Evolutionary conservation across 805 yeast species (phyloP).

Genomic region (Yarrowia yakushimensis): DNA sequence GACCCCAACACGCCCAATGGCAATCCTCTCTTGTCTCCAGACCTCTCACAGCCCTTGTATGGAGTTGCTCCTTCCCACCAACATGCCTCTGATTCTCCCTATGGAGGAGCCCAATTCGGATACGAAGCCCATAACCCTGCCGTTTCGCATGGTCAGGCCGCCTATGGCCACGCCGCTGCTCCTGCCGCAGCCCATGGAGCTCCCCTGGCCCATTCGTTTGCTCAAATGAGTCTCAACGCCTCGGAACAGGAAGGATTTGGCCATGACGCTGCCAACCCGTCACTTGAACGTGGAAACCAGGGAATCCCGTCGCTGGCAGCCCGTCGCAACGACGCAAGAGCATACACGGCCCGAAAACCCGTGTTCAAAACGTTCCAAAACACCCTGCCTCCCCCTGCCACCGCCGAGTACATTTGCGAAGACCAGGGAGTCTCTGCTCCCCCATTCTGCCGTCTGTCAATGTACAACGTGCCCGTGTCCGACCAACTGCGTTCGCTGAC

Average conservation of each 20-base stretch:
- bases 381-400: conserved; percentile 79
- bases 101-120: conserved; percentile 95
- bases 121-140: conserved; percentile 44
- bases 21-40: neutral
- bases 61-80: conserved; percentile 39
- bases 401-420: conserved; percentile 60
- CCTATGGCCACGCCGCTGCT: neutral
- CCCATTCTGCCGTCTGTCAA: conserved; percentile 67
- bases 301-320: conserved; percentile 41
- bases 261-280: conserved; percentile 23
- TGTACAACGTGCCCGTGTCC: conserved; percentile 77
- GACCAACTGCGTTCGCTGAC: conserved; percentile 67
- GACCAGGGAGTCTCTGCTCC: conserved; percentile 90
- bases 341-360: conserved; percentile 38
- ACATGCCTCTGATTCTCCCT: conserved; percentile 60
- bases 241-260: conserved; percentile 10
- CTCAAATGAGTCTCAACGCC: conserved; percentile 10
- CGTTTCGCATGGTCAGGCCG: neutral
- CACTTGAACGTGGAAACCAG: conserved; percentile 1
- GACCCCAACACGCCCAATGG: conserved; percentile 2
- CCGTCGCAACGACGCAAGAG: conserved; percentile 37
- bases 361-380: conserved; percentile 70
- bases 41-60: conserved; percentile 68
- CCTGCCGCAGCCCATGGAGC: neutral
- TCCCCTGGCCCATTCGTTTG: conserved; percentile 23